phyloP scores from a whole-genome alignment of 2,329 filamentous ascomycete species.

The Beauveria sp. region DNA sequence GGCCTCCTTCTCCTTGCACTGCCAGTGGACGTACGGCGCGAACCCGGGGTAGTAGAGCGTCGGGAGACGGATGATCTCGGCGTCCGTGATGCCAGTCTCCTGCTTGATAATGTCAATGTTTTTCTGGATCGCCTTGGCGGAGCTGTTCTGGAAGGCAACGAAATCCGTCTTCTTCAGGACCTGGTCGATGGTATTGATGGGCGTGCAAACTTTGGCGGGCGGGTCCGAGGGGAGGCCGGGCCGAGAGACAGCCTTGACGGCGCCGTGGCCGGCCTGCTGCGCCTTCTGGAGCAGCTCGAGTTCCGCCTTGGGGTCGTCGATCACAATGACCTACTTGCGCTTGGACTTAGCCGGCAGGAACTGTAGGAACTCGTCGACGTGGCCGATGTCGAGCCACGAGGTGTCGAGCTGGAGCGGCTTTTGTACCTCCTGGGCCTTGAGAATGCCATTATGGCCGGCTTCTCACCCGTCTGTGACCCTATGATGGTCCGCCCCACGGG shows the following conservation, averaged over 20 bases:
- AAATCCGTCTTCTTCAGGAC: conserved; percentile 13
- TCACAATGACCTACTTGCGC: conserved; percentile 19
- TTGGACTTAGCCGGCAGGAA: conserved; percentile 20
- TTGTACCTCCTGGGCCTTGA: conserved; percentile 28
- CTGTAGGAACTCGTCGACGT: conserved; percentile 23
- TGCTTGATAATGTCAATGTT: conserved; percentile 18
- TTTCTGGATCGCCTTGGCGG: conserved; percentile 14
- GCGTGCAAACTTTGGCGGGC: conserved; percentile 5
- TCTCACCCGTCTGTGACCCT: neutral
- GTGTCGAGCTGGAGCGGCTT: conserved; percentile 26
- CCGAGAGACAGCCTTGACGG: conserved; percentile 14
- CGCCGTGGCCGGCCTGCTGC: conserved; percentile 13
- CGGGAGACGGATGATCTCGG: conserved; percentile 19
- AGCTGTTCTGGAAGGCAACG: conserved; percentile 7
- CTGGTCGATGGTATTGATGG: conserved; percentile 14
- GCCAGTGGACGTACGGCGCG: too few relatives aligned
- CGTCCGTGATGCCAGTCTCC: conserved; percentile 17
- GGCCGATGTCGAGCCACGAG: conserved; percentile 19
- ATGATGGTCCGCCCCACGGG: neutral
- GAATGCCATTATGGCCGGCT: conserved; percentile 17
- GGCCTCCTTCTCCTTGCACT: too few relatives aligned
- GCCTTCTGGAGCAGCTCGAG: conserved; percentile 16
- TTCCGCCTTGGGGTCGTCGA: conserved; percentile 17
- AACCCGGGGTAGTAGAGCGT: conserved; percentile 12
- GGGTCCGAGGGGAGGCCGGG: neutral